These are phyloP conservation scores for Sedum album DNA, from an alignment of 164 flowering plant genomes.

Conservation along the genomic window DNA sequence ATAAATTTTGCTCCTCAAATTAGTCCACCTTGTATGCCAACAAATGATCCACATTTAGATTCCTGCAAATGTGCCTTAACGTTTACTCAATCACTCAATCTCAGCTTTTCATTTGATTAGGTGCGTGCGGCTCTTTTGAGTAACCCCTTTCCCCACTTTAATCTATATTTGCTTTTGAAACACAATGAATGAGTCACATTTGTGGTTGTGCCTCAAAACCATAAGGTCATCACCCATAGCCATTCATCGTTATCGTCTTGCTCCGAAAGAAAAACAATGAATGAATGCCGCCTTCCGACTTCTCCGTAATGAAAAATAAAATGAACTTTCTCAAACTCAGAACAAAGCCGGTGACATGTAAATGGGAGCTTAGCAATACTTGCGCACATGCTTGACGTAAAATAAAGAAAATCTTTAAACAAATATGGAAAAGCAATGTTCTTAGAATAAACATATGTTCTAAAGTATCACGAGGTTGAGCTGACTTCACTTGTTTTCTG, in stretches of 20 bases:
- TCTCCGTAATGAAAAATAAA: not conserved
- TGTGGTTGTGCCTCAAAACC: not conserved
- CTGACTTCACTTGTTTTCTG: not conserved
- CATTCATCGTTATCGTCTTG: not conserved
- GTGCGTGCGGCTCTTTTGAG: slow-evolving; percentile 6
- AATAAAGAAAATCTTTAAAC: not conserved
- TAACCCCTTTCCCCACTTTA: not conserved
- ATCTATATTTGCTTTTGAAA: not conserved
- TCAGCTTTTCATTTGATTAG: not conserved
- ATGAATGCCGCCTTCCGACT: not conserved
- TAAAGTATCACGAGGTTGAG: not conserved
- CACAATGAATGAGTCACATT: not conserved
- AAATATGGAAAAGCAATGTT: not conserved
- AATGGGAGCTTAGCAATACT: not conserved
- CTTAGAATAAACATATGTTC: slow-evolving; percentile 6
- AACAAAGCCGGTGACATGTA: not conserved
- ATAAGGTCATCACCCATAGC: not conserved
- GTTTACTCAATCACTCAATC: not conserved
- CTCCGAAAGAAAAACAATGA: not conserved
- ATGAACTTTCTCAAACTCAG: not conserved
- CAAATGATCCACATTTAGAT: not conserved
- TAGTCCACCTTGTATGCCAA: slow-evolving; percentile 6
- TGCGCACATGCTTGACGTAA: not conserved
- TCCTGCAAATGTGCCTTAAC: slow-evolving; percentile 3
- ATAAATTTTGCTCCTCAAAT: not conserved